Percentiles rank a stretch among this genome's conserved stretches.
phyloP scores from a whole-genome alignment of 257 asterid genomes.

The Solanum sitiens region DNA sequence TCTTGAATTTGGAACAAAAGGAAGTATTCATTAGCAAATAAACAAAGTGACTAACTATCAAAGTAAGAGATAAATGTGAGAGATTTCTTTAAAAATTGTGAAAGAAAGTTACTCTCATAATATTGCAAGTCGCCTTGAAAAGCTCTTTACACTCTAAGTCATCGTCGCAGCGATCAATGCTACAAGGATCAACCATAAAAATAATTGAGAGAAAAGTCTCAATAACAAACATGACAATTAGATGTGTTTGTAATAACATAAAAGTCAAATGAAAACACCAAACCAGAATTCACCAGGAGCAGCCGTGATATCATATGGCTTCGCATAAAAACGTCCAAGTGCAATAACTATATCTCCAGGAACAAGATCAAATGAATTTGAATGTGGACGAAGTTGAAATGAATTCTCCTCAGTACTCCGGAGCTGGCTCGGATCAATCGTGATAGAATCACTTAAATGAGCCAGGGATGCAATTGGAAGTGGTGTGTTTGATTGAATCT shows the following conservation, averaged over 20 bases:
- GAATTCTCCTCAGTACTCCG: background rate
- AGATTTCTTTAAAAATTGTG: background rate
- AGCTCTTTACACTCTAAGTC: background rate
- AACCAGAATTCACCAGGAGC: background rate
- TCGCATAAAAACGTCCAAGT: background rate
- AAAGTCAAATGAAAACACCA: background rate
- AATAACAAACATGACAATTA: background rate
- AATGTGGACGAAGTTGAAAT: background rate
- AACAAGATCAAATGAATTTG: background rate
- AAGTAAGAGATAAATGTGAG: background rate
- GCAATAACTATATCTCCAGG: background rate
- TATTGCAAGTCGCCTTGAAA: background rate
- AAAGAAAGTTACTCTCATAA: background rate
- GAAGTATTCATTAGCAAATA: no score
- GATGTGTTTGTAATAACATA: no score
- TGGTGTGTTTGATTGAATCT: background rate
- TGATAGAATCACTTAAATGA: background rate
- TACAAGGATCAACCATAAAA: background rate
- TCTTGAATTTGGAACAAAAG: no score
- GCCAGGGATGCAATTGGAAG: background rate
- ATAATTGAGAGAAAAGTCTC: no score
- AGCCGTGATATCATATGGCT: background rate
- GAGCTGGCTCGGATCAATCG: background rate
- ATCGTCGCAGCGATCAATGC: background rate
- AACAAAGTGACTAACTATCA: background rate